Evolutionary conservation across 352 stramenopile genomes (phyloP).

Genomic region (Globisporangium splendens): DNA sequence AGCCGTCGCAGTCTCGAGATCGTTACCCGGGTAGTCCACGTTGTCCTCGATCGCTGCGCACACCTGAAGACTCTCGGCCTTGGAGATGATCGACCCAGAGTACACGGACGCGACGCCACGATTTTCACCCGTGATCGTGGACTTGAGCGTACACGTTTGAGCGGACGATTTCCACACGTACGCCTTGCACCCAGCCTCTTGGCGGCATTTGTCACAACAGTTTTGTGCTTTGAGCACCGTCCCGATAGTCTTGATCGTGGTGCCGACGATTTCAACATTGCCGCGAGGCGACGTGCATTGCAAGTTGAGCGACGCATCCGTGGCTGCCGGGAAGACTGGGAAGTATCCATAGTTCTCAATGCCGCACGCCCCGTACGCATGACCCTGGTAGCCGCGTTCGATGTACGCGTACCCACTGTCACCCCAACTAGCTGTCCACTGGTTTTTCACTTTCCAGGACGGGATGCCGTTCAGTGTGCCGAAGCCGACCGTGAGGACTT

Average conservation of each 20-base stretch:
- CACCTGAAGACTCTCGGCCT: not conserved
- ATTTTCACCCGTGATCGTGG: slow-evolving; percentile 2
- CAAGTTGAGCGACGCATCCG: not conserved
- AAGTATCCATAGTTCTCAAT: slow-evolving; percentile 49
- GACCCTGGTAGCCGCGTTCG: slow-evolving; percentile 28
- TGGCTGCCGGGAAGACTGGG: slow-evolving; percentile 19
- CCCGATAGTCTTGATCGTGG: not conserved
- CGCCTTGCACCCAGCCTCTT: not conserved
- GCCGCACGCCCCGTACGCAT: slow-evolving; percentile 53
- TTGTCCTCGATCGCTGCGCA: slow-evolving; percentile 18
- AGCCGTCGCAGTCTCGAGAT: slow-evolving; percentile 12
- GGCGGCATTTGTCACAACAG: not conserved
- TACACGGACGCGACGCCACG: not conserved
- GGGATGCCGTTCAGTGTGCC: slow-evolving; percentile 16
- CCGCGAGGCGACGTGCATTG: not conserved
- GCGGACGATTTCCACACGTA: not conserved
- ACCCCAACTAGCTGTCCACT: slow-evolving; percentile 26
- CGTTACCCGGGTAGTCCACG: slow-evolving; percentile 27
- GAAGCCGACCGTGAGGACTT: slow-evolving; percentile 32
- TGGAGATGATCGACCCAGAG: not conserved
- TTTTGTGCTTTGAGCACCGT: not conserved
- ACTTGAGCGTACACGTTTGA: not conserved
- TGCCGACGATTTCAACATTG: not conserved
- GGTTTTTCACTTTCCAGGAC: slow-evolving; percentile 45
- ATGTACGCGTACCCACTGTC: slow-evolving; percentile 31